phyloP scores from a whole-genome alignment of 2,329 filamentous ascomycete species.

The Drechmeria coniospora region DNA sequence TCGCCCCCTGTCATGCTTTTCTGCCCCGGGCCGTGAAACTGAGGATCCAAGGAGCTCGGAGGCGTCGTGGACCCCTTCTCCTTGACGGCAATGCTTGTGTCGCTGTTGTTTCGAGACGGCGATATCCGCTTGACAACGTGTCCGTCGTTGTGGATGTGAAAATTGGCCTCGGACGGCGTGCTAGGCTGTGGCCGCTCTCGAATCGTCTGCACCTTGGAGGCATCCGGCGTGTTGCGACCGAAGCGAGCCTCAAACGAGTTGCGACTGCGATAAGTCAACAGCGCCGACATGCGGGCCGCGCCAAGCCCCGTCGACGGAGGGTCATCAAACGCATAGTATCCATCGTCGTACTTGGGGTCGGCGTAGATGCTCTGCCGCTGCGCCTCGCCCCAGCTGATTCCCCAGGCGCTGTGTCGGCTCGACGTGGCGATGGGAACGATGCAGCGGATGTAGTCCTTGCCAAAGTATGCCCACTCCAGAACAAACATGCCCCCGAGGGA shows the following conservation, averaged over 20 bases:
- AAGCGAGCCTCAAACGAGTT: conserved; percentile 96
- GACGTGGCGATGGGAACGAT: conserved; percentile 78
- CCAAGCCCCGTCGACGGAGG: conserved; percentile 77
- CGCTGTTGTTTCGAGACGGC: conserved; percentile 32
- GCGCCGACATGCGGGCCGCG: conserved; percentile 89
- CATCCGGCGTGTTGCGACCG: conserved; percentile 80
- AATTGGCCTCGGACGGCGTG: conserved; percentile 56
- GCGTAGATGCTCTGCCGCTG: conserved; percentile 91
- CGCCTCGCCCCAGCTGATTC: conserved; percentile 81
- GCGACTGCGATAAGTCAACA: conserved; percentile 88
- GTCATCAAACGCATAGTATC: conserved; percentile 80
- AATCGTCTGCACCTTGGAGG: conserved; percentile 69
- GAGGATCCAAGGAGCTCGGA: conserved; percentile 33
- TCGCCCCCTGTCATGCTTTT: conserved; percentile 35
- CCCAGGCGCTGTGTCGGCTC: conserved; percentile 73
- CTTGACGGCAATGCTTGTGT: conserved; percentile 7
- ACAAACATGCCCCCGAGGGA: conserved; percentile 84
- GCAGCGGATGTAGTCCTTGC: conserved; percentile 66
- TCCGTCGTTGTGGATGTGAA: conserved; percentile 71
- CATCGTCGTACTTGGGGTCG: conserved; percentile 95
- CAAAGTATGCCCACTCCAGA: conserved; percentile 85
- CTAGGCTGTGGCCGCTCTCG: conserved; percentile 46
- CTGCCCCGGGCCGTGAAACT: conserved; percentile 51
- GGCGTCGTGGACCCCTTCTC: conserved; percentile 6
- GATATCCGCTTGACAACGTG: conserved; percentile 45